A percentile compares a stretch with the other conserved stretches of the same genome.
These are phyloP conservation scores for Exophiala xenobiotica DNA, from an alignment of 2,329 filamentous ascomycete species.

Conservation along the genomic window DNA sequence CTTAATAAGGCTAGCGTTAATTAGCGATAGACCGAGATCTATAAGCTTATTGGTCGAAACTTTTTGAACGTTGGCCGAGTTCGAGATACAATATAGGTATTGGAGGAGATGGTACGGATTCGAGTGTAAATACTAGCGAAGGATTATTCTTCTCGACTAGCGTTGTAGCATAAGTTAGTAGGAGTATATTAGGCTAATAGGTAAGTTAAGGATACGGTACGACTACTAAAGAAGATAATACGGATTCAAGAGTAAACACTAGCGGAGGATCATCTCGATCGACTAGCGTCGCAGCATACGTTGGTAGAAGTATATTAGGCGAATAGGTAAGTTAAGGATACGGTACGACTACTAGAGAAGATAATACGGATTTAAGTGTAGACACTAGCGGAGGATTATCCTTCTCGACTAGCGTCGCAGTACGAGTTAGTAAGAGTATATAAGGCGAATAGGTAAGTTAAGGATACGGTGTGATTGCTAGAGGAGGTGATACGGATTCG, in stretches of 20 bases:
- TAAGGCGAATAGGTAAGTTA: conserved; percentile 19
- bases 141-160: conserved; percentile 28
- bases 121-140: conserved; percentile 20
- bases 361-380: conserved; percentile 27
- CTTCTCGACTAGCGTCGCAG: conserved; percentile 17
- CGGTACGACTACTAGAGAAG: conserved; percentile 24
- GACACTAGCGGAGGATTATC: conserved; percentile 28
- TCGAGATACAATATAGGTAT: neutral
- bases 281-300: conserved; percentile 10
- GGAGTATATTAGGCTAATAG: conserved; percentile 25
- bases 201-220: conserved; percentile 24
- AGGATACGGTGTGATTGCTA: conserved; percentile 26
- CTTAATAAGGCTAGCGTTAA: neutral
- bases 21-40: neutral
- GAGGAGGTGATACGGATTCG: conserved; percentile 29
- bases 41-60: neutral
- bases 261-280: conserved; percentile 30
- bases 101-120: neutral
- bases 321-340: conserved; percentile 23
- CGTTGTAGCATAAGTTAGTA: conserved; percentile 17
- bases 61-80: neutral
- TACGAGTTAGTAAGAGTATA: conserved; percentile 26
- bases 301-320: conserved; percentile 26
- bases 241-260: conserved; percentile 29
- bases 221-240: conserved; percentile 28